Conservation (phyloP, 208 protist genomes). For the Leishmania aethiopica region DNA sequence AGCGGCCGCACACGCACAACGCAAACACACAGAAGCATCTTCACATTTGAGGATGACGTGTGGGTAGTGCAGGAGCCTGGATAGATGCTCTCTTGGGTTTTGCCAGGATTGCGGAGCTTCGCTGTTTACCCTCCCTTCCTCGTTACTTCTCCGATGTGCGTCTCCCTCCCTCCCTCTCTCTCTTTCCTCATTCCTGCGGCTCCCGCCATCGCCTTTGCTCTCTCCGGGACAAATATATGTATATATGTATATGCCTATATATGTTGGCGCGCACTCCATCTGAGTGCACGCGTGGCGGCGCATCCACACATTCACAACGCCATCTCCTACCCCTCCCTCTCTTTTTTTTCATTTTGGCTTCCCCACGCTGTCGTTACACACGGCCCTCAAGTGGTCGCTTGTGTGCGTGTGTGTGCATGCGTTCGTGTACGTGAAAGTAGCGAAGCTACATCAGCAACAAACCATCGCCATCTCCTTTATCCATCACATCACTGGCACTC, state of each 20-base stretch:
- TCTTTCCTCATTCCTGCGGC: neutral
- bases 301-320: neutral
- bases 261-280: neutral
- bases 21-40: neutral
- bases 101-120: neutral
- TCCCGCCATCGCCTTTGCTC: neutral
- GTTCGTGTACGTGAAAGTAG: neutral
- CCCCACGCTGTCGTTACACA: neutral
- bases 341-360: neutral
- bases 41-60: neutral
- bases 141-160: neutral
- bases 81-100: neutral
- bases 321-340: neutral
- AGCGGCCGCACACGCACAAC: neutral
- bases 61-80: neutral
- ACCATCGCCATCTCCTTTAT: neutral
- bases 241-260: too few species aligned
- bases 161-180: conserved; percentile 1
- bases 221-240: neutral
- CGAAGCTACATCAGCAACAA: neutral
- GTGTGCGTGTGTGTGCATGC: neutral
- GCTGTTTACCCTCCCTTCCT: neutral
- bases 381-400: neutral
- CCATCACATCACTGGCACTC: neutral
- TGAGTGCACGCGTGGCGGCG: neutral